Percentiles rank a stretch among this genome's conserved stretches.
Evolutionary conservation across 1,139 yeast species (phyloP).

Genomic region (Yamadazyma blattariae): DNA sequence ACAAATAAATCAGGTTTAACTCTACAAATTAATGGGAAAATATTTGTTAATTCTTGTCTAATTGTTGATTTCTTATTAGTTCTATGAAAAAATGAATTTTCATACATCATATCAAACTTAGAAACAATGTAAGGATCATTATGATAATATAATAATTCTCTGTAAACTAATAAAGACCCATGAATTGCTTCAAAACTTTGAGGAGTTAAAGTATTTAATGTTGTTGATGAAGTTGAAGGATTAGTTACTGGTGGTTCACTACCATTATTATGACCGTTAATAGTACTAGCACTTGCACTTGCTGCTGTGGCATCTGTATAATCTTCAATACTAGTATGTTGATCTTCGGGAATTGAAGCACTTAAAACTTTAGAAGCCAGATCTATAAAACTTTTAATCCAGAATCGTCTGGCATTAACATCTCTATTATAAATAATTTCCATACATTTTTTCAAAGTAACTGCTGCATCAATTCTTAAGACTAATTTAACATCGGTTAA

Average conservation of each 20-base stretch:
- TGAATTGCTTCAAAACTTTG: conserved; percentile 70
- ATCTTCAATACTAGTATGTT: not conserved
- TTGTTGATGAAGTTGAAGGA: not conserved
- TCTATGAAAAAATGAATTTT: conserved; percentile 68
- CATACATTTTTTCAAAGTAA: conserved; percentile 74
- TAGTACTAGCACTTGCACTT: conserved; percentile 1
- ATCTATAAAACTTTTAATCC: conserved; percentile 72
- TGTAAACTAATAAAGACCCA: conserved; percentile 79
- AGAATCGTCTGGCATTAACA: conserved; percentile 60
- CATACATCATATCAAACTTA: conserved; percentile 75
- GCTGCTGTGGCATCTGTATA: too few species aligned
- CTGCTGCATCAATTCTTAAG: conserved; percentile 82
- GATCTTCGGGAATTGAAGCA: conserved; percentile 14
- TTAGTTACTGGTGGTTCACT: not conserved
- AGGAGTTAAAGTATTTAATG: conserved; percentile 7
- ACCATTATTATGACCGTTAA: conserved; percentile 3
- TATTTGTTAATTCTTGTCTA: conserved; percentile 77
- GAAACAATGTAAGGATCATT: conserved; percentile 46
- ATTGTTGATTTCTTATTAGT: conserved; percentile 75
- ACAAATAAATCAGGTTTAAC: conserved; percentile 79
- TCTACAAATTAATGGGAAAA: conserved; percentile 78
- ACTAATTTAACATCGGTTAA: conserved; percentile 72
- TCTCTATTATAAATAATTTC: conserved; percentile 80
- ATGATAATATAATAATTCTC: conserved; percentile 75
- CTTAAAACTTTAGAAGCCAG: conserved; percentile 46